Conservation (phyloP, 352 stramenopile genomes). For the Thraustotheca clavata region DNA sequence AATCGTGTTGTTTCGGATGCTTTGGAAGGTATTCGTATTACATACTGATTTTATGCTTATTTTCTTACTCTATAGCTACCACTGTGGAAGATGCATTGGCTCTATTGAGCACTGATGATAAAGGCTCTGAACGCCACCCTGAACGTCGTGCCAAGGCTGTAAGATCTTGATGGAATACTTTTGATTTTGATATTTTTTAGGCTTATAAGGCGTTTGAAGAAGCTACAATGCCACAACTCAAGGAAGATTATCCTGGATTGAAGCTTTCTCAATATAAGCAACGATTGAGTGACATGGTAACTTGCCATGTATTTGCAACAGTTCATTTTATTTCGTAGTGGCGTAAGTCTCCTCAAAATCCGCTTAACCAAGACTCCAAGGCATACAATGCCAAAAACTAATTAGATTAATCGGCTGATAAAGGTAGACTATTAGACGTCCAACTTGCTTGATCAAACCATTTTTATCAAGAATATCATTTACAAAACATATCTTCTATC, state of each 20-base stretch:
- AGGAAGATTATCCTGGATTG: slow-evolving; percentile 55
- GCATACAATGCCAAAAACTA: slow-evolving; percentile 71
- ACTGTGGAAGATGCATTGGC: slow-evolving; percentile 58
- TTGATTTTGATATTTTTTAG: slow-evolving; percentile 17
- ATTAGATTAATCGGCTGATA: background rate
- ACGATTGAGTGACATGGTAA: slow-evolving; percentile 61
- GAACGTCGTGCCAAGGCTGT: slow-evolving; percentile 61
- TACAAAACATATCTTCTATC: too few relatives aligned
- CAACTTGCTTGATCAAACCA: too few relatives aligned
- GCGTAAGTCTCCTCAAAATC: slow-evolving; percentile 67
- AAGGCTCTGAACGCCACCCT: slow-evolving; percentile 51
- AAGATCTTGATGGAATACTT: background rate
- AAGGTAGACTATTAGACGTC: too few relatives aligned
- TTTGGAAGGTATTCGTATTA: slow-evolving; percentile 3
- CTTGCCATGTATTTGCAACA: slow-evolving; percentile 12
- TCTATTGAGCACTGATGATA: slow-evolving; percentile 40
- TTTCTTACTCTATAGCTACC: slow-evolving; percentile 38
- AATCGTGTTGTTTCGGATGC: slow-evolving; percentile 30
- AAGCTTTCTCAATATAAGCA: slow-evolving; percentile 83
- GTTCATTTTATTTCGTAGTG: slow-evolving; percentile 33
- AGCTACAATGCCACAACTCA: slow-evolving; percentile 55
- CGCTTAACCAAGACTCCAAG: slow-evolving; percentile 60
- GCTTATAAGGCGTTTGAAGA: slow-evolving; percentile 78
- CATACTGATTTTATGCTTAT: slow-evolving; percentile 1
- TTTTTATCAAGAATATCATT: too few relatives aligned